These are phyloP conservation scores for Vigna radiata DNA, from an alignment of 306 rosid genomes.

Conservation along the genomic window DNA sequence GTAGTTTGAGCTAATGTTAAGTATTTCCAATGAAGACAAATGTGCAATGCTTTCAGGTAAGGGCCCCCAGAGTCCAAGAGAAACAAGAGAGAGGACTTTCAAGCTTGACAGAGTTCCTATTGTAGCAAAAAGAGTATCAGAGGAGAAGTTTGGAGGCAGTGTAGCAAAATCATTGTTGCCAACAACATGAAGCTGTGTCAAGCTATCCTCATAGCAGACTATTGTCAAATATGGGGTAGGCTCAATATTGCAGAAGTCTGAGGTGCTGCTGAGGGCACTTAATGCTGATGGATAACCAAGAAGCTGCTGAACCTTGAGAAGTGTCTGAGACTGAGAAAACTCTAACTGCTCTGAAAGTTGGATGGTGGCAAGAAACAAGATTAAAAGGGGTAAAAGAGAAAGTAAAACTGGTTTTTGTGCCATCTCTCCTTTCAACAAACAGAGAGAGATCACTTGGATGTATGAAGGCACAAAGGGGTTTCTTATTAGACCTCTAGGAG, in stretches of 20 bases:
- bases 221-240: constrained; percentile 69
- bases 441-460: constrained; percentile 12
- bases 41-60: constrained; percentile 60
- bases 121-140: constrained; percentile 62
- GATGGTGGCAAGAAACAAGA: constrained; percentile 52
- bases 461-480: constrained; percentile 13
- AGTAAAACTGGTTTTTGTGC: constrained; percentile 46
- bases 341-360: constrained; percentile 59
- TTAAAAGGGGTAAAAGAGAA: constrained; percentile 50
- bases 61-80: constrained; percentile 78
- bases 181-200: constrained; percentile 84
- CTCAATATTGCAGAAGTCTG: constrained; percentile 72
- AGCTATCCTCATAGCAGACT: constrained; percentile 68
- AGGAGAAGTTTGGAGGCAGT: constrained; percentile 56
- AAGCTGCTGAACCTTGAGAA: constrained; percentile 65
- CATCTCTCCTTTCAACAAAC: constrained; percentile 48
- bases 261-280: constrained; percentile 43
- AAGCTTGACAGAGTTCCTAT: constrained; percentile 57
- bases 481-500: constrained; percentile 37
- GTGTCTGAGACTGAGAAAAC: constrained; percentile 60
- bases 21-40: constrained; percentile 75
- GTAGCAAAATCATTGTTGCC: constrained; percentile 53
- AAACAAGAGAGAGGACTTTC: constrained; percentile 81
- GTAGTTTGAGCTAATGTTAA: constrained; percentile 74
- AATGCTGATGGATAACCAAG: constrained; percentile 70